Conservation (phyloP, 1,284 basidiomycete species). For the Rhizoctonia solani region DNA sequence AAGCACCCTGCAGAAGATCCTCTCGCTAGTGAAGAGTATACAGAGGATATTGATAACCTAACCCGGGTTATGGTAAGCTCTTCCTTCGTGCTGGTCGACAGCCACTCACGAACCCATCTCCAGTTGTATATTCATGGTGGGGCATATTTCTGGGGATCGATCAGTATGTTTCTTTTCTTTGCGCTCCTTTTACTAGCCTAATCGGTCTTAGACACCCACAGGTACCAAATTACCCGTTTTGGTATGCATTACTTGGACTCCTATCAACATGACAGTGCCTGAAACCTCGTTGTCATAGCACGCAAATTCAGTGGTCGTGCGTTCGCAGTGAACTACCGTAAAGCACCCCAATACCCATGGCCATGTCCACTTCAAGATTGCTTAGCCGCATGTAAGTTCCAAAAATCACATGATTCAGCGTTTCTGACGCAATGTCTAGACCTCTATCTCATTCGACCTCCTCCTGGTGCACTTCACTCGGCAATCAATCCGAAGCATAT, state of each 20-base stretch:
- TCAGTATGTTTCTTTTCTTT: constrained; percentile 1
- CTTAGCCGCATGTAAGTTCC: constrained; percentile 72
- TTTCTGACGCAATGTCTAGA: constrained; percentile 53
- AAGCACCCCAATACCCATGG: constrained; percentile 95
- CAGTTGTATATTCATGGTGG: constrained; percentile 39
- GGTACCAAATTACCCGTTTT: constrained; percentile 33
- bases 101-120: not conserved
- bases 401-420: not conserved
- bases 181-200: not conserved
- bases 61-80: constrained; percentile 31
- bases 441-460: constrained; percentile 74
- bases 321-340: constrained; percentile 83
- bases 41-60: constrained; percentile 31
- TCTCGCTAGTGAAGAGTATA: constrained; percentile 29
- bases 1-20: constrained; percentile 25
- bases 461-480: constrained; percentile 68
- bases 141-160: constrained; percentile 29
- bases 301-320: constrained; percentile 35
- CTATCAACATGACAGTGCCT: not conserved
- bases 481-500: constrained; percentile 84
- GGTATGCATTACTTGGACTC: not conserved
- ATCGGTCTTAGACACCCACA: constrained; percentile 7
- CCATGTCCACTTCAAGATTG: constrained; percentile 92
- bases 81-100: not conserved
- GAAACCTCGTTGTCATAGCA: not conserved